These are phyloP conservation scores for Fusarium oxysporum DNA, from an alignment of 2,329 filamentous ascomycete species.

Conservation along the genomic window DNA sequence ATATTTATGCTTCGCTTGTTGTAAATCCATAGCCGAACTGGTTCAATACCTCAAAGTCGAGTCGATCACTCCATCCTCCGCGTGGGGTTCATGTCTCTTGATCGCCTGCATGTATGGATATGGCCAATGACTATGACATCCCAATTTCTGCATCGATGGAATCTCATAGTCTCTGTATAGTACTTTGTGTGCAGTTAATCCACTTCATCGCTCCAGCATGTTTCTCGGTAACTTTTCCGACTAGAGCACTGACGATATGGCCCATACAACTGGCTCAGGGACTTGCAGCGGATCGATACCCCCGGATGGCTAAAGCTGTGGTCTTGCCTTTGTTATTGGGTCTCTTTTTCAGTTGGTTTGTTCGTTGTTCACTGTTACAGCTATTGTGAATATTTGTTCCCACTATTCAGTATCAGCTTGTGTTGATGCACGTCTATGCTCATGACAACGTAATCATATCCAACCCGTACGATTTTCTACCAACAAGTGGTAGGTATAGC, in stretches of 20 bases:
- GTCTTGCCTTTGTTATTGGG: neutral
- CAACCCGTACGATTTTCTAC: neutral
- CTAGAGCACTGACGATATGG: slow-evolving; percentile 14
- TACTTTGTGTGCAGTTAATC: neutral
- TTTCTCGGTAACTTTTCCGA: slow-evolving; percentile 16
- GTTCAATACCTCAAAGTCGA: neutral
- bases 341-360: neutral
- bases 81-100: neutral
- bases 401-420: neutral
- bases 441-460: too few species aligned
- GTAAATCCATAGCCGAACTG: neutral
- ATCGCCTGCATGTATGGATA: neutral
- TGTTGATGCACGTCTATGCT: neutral
- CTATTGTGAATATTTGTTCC: too few species aligned
- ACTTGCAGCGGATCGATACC: slow-evolving; percentile 14
- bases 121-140: neutral
- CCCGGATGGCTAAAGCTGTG: neutral
- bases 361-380: neutral
- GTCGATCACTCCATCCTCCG: neutral
- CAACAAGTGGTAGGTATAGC: neutral
- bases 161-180: neutral
- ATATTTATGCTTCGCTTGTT: neutral
- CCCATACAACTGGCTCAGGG: slow-evolving; percentile 1
- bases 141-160: neutral
- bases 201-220: slow-evolving; percentile 2